Conservation (phyloP, 2,329 filamentous ascomycete species). For the Mycosphaerella sp. region DNA sequence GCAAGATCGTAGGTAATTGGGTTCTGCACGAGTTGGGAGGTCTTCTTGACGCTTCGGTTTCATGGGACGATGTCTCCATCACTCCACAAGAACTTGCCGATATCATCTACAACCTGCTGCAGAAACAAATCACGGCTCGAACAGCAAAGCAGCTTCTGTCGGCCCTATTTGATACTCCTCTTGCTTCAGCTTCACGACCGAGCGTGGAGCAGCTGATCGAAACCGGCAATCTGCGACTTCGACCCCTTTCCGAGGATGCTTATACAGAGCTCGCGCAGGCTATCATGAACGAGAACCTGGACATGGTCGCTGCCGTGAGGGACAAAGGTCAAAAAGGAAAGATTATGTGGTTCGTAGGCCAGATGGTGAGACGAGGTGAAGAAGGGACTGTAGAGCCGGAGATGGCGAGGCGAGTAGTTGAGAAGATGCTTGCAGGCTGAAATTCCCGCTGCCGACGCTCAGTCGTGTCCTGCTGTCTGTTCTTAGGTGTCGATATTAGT, state of each 20-base stretch:
- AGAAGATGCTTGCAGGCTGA: slow-evolving; percentile 34
- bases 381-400: slow-evolving; percentile 57
- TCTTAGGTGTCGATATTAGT: no score
- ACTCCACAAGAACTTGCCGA: slow-evolving; percentile 38
- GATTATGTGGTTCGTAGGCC: slow-evolving; percentile 60
- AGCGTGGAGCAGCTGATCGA: slow-evolving; percentile 49
- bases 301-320: slow-evolving; percentile 54
- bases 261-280: slow-evolving; percentile 50
- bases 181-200: slow-evolving; percentile 24
- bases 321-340: slow-evolving; percentile 58
- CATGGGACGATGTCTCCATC: slow-evolving; percentile 40
- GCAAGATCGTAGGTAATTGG: slow-evolving; percentile 55
- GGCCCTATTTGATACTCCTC: slow-evolving; percentile 40
- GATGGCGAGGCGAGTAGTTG: slow-evolving; percentile 50
- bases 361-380: slow-evolving; percentile 57
- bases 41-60: slow-evolving; percentile 34
- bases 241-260: slow-evolving; percentile 49
- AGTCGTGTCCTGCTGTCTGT: no score
- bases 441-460: neutral
- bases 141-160: slow-evolving; percentile 56
- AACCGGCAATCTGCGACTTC: slow-evolving; percentile 50
- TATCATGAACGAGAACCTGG: slow-evolving; percentile 49
- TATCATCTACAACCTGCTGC: slow-evolving; percentile 38
- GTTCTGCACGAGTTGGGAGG: slow-evolving; percentile 49
- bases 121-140: slow-evolving; percentile 45